Evolutionary conservation across 345 rosid genomes (phyloP).

Genomic region (Trapa incisa): DNA sequence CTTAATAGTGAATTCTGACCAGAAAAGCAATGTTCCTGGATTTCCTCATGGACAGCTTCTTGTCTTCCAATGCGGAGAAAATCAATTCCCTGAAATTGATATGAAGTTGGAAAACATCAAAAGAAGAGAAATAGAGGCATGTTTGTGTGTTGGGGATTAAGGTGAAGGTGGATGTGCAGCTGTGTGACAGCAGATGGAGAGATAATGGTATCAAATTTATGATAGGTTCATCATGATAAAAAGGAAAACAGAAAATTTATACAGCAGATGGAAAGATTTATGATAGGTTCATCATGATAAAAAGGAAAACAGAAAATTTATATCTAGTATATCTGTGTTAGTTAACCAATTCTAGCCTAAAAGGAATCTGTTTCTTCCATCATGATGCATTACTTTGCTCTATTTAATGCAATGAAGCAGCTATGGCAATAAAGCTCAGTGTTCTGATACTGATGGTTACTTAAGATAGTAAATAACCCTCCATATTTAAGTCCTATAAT

Average conservation of each 20-base stretch:
- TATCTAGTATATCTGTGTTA: neutral
- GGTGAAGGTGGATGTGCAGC: too few species aligned
- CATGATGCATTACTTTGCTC: neutral
- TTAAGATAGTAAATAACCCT: neutral
- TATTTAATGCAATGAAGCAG: neutral
- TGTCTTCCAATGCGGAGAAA: conserved; percentile 87
- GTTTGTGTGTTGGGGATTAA: too few species aligned
- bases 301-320: neutral
- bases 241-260: neutral
- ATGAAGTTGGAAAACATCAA: conserved; percentile 4
- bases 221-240: neutral
- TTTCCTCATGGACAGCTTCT: conserved; percentile 74
- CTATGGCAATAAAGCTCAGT: neutral
- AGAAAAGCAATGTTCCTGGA: conserved; percentile 61
- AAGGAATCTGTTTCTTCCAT: neutral
- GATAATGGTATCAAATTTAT: neutral
- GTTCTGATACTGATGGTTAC: neutral
- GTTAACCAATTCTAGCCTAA: neutral
- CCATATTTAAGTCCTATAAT: neutral
- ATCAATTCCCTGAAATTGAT: conserved; percentile 47
- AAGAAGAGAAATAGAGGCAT: neutral
- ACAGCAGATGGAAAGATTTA: neutral
- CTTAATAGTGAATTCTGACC: conserved; percentile 28
- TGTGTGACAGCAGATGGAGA: neutral
- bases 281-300: neutral